These are phyloP conservation scores for Eragrostis curvula DNA, from an alignment of 176 grass and related monocot species.

Conservation along the genomic window DNA sequence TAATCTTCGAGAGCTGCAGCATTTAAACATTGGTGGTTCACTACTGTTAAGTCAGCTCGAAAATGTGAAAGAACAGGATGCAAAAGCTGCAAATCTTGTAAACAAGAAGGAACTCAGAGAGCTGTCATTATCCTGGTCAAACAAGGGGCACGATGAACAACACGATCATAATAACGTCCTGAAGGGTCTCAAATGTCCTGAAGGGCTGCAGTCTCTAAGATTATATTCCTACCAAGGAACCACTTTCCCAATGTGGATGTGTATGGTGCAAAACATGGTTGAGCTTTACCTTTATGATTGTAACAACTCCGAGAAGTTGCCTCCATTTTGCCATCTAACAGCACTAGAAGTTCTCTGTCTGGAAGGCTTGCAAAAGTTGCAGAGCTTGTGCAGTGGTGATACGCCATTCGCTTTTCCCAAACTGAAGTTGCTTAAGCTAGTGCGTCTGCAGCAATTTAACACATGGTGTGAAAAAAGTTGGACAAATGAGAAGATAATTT, in stretches of 20 bases:
- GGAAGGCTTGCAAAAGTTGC: background rate
- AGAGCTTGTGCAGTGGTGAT: background rate
- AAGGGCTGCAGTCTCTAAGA: background rate
- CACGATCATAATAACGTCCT: background rate
- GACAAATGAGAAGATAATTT: fast-evolving
- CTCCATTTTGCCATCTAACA: background rate
- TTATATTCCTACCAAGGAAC: background rate
- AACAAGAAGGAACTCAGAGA: background rate
- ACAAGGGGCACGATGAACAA: fast-evolving
- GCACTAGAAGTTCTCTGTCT: background rate
- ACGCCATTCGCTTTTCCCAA: background rate
- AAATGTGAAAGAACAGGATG: background rate
- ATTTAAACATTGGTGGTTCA: slow-evolving; percentile 5
- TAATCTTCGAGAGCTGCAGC: background rate
- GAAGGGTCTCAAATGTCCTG: background rate
- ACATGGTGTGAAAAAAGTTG: background rate
- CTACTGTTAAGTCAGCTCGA: background rate
- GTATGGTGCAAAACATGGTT: background rate
- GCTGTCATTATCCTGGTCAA: background rate
- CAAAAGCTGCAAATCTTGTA: background rate
- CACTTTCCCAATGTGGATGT: background rate
- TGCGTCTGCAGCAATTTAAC: background rate
- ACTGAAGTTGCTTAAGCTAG: background rate
- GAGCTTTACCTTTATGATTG: background rate
- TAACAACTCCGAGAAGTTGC: background rate